Evolutionary conservation across 306 rosid genomes (phyloP).

Genomic region (Corylus avellana): DNA sequence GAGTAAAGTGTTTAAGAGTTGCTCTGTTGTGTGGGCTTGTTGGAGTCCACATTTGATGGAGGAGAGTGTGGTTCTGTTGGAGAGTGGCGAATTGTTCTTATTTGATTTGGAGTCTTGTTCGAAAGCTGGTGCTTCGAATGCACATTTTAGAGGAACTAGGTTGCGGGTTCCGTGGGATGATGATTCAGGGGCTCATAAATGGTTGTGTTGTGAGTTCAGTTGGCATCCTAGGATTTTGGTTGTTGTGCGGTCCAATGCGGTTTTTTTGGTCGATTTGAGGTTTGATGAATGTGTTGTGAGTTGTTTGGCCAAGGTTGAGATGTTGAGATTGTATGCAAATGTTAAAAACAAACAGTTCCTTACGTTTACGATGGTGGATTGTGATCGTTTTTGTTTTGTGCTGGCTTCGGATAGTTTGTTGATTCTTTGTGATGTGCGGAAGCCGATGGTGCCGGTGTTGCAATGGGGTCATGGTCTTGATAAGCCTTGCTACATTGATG

Average conservation of each 20-base stretch:
- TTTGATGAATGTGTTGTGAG: conserved; percentile 35
- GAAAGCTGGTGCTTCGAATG: not conserved
- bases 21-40: conserved; percentile 54
- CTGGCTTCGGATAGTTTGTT: conserved; percentile 57
- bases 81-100: conserved; percentile 57
- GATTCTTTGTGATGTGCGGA: conserved; percentile 65
- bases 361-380: conserved; percentile 49
- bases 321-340: conserved; percentile 39
- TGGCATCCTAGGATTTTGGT: conserved; percentile 67
- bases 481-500: conserved; percentile 44
- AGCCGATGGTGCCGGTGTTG: conserved; percentile 58
- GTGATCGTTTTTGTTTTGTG: conserved; percentile 46
- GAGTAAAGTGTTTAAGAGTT: conserved; percentile 47
- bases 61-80: conserved; percentile 56
- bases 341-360: conserved; percentile 48
- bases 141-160: conserved; percentile 46
- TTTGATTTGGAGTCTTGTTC: conserved; percentile 55
- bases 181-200: conserved; percentile 29
- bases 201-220: conserved; percentile 77
- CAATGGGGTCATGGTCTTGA: conserved; percentile 66
- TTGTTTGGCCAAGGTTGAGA: conserved; percentile 57
- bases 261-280: conserved; percentile 68
- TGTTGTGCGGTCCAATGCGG: conserved; percentile 54
- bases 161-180: conserved; percentile 51
- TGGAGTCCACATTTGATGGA: conserved; percentile 66